Evolutionary conservation across 2,329 filamentous ascomycete genomes (phyloP).

Genomic region (Ophiosphaerella korrae): DNA sequence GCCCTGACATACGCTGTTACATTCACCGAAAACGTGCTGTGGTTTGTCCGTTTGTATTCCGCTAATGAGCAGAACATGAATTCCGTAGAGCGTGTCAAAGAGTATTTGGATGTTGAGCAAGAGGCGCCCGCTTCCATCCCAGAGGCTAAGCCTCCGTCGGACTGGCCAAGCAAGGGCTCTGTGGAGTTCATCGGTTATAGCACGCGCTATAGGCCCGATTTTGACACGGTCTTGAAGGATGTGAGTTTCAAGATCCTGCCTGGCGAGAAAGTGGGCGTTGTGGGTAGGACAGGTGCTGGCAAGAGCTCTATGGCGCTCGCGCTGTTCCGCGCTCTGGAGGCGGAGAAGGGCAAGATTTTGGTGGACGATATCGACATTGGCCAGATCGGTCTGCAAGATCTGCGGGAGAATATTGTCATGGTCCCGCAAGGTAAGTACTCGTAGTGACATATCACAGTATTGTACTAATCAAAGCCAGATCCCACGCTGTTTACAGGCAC

Average conservation of each 20-base stretch:
- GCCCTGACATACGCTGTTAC: conserved; percentile 95
- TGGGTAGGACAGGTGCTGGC: conserved; percentile 91
- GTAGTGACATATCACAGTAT: background rate
- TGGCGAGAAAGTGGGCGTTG: conserved; percentile 92
- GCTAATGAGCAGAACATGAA: conserved; percentile 99
- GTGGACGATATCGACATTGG: conserved; percentile 93
- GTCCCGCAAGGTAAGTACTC: conserved; percentile 71
- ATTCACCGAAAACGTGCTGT: conserved; percentile 95
- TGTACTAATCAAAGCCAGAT: conserved; percentile 56
- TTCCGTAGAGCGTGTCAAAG: conserved; percentile 94
- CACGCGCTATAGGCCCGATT: conserved; percentile 84
- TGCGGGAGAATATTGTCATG: conserved; percentile 93
- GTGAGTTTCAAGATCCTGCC: conserved; percentile 86
- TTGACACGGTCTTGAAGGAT: conserved; percentile 83
- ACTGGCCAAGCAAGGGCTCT: conserved; percentile 84
- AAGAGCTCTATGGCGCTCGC: conserved; percentile 95
- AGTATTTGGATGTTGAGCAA: conserved; percentile 95
- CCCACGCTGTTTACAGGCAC: conserved; percentile 93
- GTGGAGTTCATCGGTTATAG: conserved; percentile 90
- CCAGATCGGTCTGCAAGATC: conserved; percentile 86
- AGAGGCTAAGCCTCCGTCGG: conserved; percentile 73
- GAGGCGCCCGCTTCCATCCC: conserved; percentile 81
- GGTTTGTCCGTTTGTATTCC: conserved; percentile 92
- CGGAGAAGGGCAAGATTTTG: conserved; percentile 84
- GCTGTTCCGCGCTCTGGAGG: conserved; percentile 90